phyloP scores from a whole-genome alignment of 1,284 basidiomycete species.

The Tylopilus orsonianus region DNA sequence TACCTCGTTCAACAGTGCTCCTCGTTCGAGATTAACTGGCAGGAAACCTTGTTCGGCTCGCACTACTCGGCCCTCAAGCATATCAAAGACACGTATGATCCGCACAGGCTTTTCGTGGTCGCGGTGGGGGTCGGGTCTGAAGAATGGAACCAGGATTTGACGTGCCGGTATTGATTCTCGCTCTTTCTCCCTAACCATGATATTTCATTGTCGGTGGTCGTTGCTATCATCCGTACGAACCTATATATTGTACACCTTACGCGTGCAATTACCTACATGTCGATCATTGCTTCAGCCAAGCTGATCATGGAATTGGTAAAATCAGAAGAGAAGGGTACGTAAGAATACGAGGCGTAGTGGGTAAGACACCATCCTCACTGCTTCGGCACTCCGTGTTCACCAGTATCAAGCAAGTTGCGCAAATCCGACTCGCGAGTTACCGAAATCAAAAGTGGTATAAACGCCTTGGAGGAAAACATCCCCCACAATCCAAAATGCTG shows the following conservation, averaged over 20 bases:
- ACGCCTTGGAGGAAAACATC: constrained; percentile 18
- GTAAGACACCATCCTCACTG: not conserved
- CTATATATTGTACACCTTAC: too few species aligned
- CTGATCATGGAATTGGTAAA: too few species aligned
- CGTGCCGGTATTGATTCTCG: constrained; percentile 19
- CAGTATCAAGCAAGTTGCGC: constrained; percentile 18
- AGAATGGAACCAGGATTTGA: constrained; percentile 31
- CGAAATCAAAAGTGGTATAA: constrained; percentile 21
- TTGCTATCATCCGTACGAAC: too few species aligned
- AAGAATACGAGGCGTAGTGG: too few species aligned
- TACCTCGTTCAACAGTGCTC: constrained; percentile 34
- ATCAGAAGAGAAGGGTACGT: too few species aligned
- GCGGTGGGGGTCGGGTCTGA: constrained; percentile 46
- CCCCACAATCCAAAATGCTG: constrained; percentile 19
- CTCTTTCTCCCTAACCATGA: too few species aligned
- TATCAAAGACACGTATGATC: constrained; percentile 48
- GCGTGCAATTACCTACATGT: too few species aligned
- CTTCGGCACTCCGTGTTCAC: not conserved
- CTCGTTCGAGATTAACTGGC: constrained; percentile 37
- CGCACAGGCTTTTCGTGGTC: constrained; percentile 43
- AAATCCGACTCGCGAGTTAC: constrained; percentile 15
- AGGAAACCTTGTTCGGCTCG: constrained; percentile 43
- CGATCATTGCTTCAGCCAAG: too few species aligned
- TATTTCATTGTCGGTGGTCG: too few species aligned
- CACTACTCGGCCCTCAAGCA: constrained; percentile 39